A percentile compares a stretch with the other conserved stretches of the same genome.
These are phyloP conservation scores for Piedraia hortae DNA, from an alignment of 2,329 filamentous ascomycete species.

Conservation along the genomic window DNA sequence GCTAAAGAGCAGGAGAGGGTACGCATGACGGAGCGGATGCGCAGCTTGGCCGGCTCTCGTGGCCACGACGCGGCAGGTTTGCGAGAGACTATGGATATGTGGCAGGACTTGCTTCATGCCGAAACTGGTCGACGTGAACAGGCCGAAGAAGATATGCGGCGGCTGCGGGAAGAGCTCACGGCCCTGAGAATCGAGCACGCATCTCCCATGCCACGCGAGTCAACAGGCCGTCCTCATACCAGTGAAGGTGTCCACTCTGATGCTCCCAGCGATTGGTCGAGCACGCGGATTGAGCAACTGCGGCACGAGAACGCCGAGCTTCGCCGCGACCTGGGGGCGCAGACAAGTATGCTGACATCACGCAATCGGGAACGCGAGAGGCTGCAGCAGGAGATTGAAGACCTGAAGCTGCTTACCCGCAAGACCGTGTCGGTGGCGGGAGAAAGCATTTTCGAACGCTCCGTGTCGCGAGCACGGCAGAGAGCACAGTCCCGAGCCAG, in stretches of 20 bases:
- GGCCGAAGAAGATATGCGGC: conserved; percentile 65
- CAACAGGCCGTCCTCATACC: conserved; percentile 9
- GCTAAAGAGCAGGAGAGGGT: conserved; percentile 63
- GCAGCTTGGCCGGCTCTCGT: conserved; percentile 20
- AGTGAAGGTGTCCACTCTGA: conserved; percentile 14
- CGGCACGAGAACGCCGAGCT: conserved; percentile 82
- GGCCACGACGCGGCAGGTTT: conserved; percentile 8
- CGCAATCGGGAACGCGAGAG: conserved; percentile 85
- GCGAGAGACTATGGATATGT: conserved; percentile 41
- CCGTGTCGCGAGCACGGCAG: conserved; percentile 50
- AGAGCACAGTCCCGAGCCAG: conserved; percentile 51
- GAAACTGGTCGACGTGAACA: conserved; percentile 75
- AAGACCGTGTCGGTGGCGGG: conserved; percentile 42
- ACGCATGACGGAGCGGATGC: conserved; percentile 58
- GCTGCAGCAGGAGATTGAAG: conserved; percentile 89
- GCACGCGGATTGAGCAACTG: conserved; percentile 39
- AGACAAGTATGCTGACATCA: conserved; percentile 92
- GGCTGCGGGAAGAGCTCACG: conserved; percentile 58
- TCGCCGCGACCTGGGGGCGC: conserved; percentile 72
- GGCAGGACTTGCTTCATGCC: conserved; percentile 81
- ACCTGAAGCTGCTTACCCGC: conserved; percentile 67
- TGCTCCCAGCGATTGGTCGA: conserved; percentile 3
- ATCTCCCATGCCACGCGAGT: conserved; percentile 7
- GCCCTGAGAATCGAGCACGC: conserved; percentile 17
- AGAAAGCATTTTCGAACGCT: conserved; percentile 84